Conservation (phyloP, 78 protist species). For the Monocercomonoides exilis region DNA sequence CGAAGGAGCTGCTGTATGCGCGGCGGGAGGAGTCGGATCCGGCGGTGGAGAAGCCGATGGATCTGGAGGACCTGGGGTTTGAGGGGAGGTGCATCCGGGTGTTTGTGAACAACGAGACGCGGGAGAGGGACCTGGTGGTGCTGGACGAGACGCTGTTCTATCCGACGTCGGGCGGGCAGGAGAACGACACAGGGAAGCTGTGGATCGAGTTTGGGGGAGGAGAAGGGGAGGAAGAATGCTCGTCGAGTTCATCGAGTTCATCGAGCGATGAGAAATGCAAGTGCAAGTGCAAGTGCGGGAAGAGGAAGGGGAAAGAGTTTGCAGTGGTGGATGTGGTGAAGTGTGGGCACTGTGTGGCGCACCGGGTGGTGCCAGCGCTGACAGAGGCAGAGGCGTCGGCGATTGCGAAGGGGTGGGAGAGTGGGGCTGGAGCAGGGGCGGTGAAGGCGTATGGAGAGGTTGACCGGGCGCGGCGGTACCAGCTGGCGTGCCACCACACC, state of each 20-base stretch:
- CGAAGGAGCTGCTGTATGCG: background rate
- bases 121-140: background rate
- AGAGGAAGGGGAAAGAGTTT: too few species aligned
- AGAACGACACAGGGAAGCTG: slow-evolving; percentile 25
- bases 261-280: too few species aligned
- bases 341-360: background rate
- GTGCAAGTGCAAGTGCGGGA: too few species aligned
- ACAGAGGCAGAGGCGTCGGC: too few species aligned
- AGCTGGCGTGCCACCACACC: slow-evolving; percentile 20
- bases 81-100: slow-evolving; percentile 1
- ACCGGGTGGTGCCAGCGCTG: background rate
- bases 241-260: too few species aligned
- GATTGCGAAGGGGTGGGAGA: too few species aligned
- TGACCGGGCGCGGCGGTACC: slow-evolving; percentile 12
- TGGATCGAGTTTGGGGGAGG: too few species aligned
- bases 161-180: slow-evolving; percentile 46
- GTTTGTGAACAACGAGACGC: background rate
- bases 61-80: background rate
- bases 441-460: background rate
- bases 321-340: slow-evolving; percentile 5
- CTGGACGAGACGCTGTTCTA: slow-evolving; percentile 29
- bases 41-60: background rate
- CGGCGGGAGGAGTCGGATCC: background rate
- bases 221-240: background rate
- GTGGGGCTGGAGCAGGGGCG: too few species aligned